phyloP scores from a whole-genome alignment of 192 early-diverging fungal species.

The Dissophora globulifera region DNA sequence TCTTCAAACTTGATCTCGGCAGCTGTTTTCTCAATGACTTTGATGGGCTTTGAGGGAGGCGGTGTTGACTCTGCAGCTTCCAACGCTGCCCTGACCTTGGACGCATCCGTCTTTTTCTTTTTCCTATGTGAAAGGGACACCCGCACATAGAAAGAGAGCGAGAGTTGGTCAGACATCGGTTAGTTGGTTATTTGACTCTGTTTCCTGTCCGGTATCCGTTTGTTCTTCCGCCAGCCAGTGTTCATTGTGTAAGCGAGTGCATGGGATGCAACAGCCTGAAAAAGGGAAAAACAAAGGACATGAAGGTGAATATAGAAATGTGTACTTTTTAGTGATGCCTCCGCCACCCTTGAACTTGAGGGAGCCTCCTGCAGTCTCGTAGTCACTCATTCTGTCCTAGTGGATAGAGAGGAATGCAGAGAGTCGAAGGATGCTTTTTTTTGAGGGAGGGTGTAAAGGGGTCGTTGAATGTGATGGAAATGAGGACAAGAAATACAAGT shows the following conservation, averaged over 20 bases:
- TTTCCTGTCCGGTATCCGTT: too few relatives aligned
- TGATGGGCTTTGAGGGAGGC: slow-evolving; percentile 29
- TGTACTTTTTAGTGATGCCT: slow-evolving; percentile 61
- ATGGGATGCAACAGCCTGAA: too few relatives aligned
- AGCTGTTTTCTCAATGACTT: slow-evolving; percentile 66
- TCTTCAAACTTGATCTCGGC: slow-evolving; percentile 82
- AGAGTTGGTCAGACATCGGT: too few relatives aligned
- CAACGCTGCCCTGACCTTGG: slow-evolving; percentile 46
- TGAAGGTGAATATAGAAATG: background rate
- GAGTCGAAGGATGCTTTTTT: too few relatives aligned
- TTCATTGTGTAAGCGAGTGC: too few relatives aligned
- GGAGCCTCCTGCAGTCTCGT: slow-evolving; percentile 60
- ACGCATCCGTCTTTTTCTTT: slow-evolving; percentile 59
- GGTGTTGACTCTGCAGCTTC: slow-evolving; percentile 26
- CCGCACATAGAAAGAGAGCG: background rate
- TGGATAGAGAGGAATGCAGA: background rate
- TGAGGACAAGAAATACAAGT: too few relatives aligned
- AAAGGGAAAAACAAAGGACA: too few relatives aligned
- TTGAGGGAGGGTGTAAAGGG: too few relatives aligned
- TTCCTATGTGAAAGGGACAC: slow-evolving; percentile 50
- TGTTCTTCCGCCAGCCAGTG: background rate
- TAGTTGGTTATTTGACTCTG: too few relatives aligned
- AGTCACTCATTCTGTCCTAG: slow-evolving; percentile 19
- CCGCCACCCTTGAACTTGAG: slow-evolving; percentile 72
- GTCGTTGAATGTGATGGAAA: background rate